Evolutionary conservation across 176 grass and related monocot genomes (phyloP), one percentile per base, ranked within the genome.

Genomic region (Alopecurus myosuroides): DNA sequence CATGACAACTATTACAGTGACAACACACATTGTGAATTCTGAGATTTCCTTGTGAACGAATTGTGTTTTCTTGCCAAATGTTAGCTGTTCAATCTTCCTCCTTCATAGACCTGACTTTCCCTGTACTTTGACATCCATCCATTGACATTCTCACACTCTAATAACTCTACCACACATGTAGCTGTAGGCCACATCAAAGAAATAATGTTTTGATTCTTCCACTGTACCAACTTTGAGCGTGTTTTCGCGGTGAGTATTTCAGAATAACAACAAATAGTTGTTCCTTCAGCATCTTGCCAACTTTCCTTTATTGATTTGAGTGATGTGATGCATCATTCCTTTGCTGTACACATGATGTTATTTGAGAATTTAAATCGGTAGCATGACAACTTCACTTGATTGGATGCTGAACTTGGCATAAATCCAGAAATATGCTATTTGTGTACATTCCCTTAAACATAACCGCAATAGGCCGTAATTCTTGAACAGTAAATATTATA

Each of bases 111-210:
- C 70, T 61, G 26, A n/a, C 52, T 74, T 83, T 83, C n/a, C 20
- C 23, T 69, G 52, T 48, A 19, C 41, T 79, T 77, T 77, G 78
- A 69, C 62, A 81, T 81, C 60, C 57, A 89, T 48, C 4, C n/a
- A n/a, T 69, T 81, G 62, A 30, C 78, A 77, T 85, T 67, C 37
- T 70, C 67, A 85, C 62, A 34, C 23, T 15, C 62, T 71, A 77
- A 34, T 17, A 77, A 69, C 70, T 84, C 76, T 81, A 89, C 68
- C 74, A 85, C 69, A 3, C 34, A 20, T 60, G 23, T 85, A 85
- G 88, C 35, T 50, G 6, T 85, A 89, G 88, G 79, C 70, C 82
- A 81, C 88, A 85, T 85, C 77, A 61, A 20, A 33, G 33, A 77
- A 30, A 81, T 41, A 60, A 70, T 23, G 39, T 48, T 65, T 60